A percentile compares a stretch with the other conserved stretches of the same genome.
Evolutionary conservation across 768 basidiomycete genomes (phyloP).

Genomic region (Naganishia kalamii): DNA sequence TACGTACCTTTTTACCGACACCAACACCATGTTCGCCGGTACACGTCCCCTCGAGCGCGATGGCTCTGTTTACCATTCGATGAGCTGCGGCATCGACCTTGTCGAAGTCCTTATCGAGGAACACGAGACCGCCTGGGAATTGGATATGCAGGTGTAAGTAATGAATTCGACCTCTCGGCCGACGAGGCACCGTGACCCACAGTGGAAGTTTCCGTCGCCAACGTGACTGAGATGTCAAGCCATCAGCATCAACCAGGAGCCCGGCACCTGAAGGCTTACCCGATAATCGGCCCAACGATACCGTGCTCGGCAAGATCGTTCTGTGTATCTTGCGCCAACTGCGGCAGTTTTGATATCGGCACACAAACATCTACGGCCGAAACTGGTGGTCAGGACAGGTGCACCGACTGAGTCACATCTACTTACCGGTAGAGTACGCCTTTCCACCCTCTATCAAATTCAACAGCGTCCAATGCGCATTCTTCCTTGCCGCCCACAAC

Average conservation of each 20-base stretch:
- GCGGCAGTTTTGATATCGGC: constrained; percentile 48
- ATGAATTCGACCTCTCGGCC: too few relatives aligned
- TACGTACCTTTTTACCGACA: constrained; percentile 61
- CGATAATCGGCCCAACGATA: constrained; percentile 52
- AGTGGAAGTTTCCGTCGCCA: constrained; percentile 49
- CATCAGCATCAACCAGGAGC: not conserved
- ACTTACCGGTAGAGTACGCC: constrained; percentile 76
- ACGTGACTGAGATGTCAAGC: constrained; percentile 33
- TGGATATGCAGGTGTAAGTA: too few relatives aligned
- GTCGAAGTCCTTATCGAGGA: constrained; percentile 11
- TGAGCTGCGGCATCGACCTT: constrained; percentile 33
- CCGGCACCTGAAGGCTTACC: constrained; percentile 25
- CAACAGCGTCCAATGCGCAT: constrained; percentile 67
- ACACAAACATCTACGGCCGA: constrained; percentile 51
- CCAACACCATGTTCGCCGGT: constrained; percentile 78
- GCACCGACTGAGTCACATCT: not conserved
- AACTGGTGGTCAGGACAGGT: not conserved
- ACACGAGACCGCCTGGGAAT: constrained; percentile 7
- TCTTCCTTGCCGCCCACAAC: constrained; percentile 80
- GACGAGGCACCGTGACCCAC: constrained; percentile 2
- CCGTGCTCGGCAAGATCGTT: constrained; percentile 57
- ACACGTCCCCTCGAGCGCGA: constrained; percentile 49
- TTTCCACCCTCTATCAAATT: constrained; percentile 59
- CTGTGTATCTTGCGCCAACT: constrained; percentile 61
- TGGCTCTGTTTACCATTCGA: constrained; percentile 48